Conservation (phyloP, 2,329 filamentous ascomycete species). For the Colletotrichum sidae region DNA sequence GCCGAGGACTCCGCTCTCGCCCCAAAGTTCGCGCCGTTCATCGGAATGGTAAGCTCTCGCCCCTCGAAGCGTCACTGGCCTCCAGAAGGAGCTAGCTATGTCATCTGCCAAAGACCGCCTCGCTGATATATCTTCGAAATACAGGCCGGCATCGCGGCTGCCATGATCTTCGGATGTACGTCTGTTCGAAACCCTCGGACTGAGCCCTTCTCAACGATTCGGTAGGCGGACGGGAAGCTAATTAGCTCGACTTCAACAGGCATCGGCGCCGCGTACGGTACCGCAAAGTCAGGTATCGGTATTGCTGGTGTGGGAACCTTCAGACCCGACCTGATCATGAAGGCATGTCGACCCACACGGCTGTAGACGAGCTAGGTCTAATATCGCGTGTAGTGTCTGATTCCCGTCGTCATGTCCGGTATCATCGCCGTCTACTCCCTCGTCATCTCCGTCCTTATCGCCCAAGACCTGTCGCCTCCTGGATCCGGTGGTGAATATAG, state of each 20-base stretch:
- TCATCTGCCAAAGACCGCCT: slow-evolving; percentile 22
- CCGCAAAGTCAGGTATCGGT: slow-evolving; percentile 88
- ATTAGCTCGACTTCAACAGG: slow-evolving; percentile 49
- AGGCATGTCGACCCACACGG: slow-evolving; percentile 63
- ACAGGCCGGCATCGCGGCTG: slow-evolving; percentile 81
- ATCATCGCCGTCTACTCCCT: slow-evolving; percentile 98
- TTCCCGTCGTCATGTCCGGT: slow-evolving; percentile 97
- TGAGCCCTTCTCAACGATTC: slow-evolving; percentile 36
- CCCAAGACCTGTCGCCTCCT: slow-evolving; percentile 85
- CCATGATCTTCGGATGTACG: slow-evolving; percentile 87
- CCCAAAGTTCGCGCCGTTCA: slow-evolving; percentile 87
- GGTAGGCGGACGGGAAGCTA: slow-evolving; percentile 12
- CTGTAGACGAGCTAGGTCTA: slow-evolving; percentile 2
- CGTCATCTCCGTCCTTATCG: slow-evolving; percentile 96
- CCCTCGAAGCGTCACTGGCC: slow-evolving; percentile 21
- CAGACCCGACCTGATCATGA: slow-evolving; percentile 90
- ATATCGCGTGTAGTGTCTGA: slow-evolving; percentile 71
- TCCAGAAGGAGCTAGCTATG: slow-evolving; percentile 4
- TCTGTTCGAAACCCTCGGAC: slow-evolving; percentile 43
- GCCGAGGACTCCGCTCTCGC: slow-evolving; percentile 68
- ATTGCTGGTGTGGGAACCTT: slow-evolving; percentile 89
- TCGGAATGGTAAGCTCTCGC: slow-evolving; percentile 79
- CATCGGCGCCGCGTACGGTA: slow-evolving; percentile 85
- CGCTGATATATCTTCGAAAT: slow-evolving; percentile 41
- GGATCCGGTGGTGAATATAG: slow-evolving; percentile 74